Evolutionary conservation across 2,329 filamentous ascomycete species (phyloP).

Genomic region (Parasarocladium wereldwijsianum): DNA sequence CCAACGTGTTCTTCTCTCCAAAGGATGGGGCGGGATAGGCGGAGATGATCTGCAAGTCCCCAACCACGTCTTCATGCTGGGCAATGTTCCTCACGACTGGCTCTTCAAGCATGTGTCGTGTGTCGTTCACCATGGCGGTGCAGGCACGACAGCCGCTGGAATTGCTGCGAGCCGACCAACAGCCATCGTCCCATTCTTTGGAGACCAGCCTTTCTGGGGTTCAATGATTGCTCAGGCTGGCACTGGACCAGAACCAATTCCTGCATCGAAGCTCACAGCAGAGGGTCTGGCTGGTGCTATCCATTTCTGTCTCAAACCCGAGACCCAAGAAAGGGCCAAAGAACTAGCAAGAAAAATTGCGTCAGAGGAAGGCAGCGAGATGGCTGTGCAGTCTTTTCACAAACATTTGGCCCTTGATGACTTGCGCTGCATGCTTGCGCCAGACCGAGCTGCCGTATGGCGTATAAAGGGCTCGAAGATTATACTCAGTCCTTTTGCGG

Average conservation of each 20-base stretch:
- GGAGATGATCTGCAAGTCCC: slow-evolving; percentile 40
- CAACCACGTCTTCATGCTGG: slow-evolving; percentile 48
- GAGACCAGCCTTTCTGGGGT: slow-evolving; percentile 28
- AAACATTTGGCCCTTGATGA: background rate
- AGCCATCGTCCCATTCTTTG: slow-evolving; percentile 63
- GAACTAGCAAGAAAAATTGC: background rate
- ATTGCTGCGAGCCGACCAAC: slow-evolving; percentile 53
- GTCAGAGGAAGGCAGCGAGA: background rate
- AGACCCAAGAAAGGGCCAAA: background rate
- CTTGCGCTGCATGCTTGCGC: background rate
- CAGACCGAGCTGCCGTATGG: background rate
- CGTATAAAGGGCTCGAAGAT: background rate
- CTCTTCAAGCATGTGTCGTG: slow-evolving; percentile 49
- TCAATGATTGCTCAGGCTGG: slow-evolving; percentile 22
- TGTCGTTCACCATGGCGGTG: slow-evolving; percentile 58
- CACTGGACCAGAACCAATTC: slow-evolving; percentile 21
- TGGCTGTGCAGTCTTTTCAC: background rate
- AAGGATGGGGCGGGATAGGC: slow-evolving; percentile 58
- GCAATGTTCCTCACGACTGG: slow-evolving; percentile 62
- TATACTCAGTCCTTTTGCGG: slow-evolving; percentile 3
- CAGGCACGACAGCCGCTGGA: slow-evolving; percentile 58
- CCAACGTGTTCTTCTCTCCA: slow-evolving; percentile 52
- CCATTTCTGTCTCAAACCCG: slow-evolving; percentile 9
- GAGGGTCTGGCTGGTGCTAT: slow-evolving; percentile 21
- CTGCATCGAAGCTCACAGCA: slow-evolving; percentile 17